A percentile compares a stretch with the other conserved stretches of the same genome.
Conservation (phyloP, 208 protist genomes). For the Crithidia bombi region DNA sequence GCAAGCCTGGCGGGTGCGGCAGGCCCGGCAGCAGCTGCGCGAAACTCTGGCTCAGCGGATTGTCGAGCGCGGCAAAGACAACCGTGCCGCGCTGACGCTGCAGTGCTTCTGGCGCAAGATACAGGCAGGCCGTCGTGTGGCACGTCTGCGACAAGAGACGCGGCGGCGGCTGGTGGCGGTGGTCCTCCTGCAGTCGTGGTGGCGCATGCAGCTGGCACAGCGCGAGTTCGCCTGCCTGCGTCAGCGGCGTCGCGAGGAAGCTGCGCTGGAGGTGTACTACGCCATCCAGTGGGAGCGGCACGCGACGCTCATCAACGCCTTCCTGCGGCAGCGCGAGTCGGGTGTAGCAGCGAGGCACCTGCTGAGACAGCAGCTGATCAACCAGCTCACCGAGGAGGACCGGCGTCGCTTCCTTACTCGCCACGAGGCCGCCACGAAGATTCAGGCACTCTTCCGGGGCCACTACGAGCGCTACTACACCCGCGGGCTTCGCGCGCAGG, state of each 20-base stretch:
- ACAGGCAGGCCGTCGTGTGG: conserved; percentile 58
- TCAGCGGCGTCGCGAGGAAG: conserved; percentile 52
- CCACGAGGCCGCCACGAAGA: conserved; percentile 56
- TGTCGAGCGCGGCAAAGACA: conserved; percentile 27
- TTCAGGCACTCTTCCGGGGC: conserved; percentile 80
- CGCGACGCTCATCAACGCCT: conserved; percentile 55
- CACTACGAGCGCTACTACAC: conserved; percentile 80
- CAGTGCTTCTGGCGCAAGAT: conserved; percentile 91
- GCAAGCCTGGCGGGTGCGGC: conserved; percentile 53
- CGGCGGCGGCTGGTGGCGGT: conserved; percentile 32
- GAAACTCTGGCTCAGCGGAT: conserved; percentile 42
- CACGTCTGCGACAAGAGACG: conserved; percentile 39
- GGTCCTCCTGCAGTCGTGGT: conserved; percentile 70
- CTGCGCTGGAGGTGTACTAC: conserved; percentile 57
- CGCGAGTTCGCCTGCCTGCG: conserved; percentile 34
- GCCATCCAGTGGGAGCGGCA: conserved; percentile 66
- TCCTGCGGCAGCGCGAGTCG: conserved; percentile 46
- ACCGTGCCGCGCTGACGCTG: conserved; percentile 57
- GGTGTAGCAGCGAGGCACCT: conserved; percentile 28
- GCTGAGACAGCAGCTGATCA: conserved; percentile 39
- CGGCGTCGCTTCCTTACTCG: conserved; percentile 51
- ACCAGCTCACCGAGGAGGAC: conserved; percentile 41
- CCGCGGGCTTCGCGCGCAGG: conserved; percentile 55
- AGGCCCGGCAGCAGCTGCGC: conserved; percentile 40
- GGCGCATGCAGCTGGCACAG: conserved; percentile 60